Percentiles rank a stretch among this genome's conserved stretches.
Evolutionary conservation across 345 rosid species (phyloP).

Genomic region (Brassica cretica): DNA sequence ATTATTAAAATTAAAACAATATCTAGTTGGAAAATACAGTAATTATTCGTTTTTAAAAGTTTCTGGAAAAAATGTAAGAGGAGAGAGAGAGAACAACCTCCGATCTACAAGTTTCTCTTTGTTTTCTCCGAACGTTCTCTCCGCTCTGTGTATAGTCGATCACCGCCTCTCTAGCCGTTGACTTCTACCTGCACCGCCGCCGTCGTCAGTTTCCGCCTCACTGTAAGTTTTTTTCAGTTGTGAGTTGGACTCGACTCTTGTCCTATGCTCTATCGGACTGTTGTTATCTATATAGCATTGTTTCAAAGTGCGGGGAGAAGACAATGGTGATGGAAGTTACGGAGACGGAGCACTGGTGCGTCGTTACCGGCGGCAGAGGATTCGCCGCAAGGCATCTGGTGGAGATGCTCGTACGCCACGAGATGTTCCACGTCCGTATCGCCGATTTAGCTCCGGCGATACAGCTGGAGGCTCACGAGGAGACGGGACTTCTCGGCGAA

Average conservation of each 20-base stretch:
- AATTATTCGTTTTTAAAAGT: no score
- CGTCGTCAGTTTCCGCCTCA: neutral
- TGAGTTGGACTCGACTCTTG: neutral
- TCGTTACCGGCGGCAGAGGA: constrained; percentile 94
- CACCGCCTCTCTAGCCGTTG: constrained; percentile 20
- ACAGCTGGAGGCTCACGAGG: constrained; percentile 57
- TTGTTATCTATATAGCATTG: neutral
- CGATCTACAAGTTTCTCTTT: no score
- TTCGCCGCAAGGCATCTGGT: constrained; percentile 88
- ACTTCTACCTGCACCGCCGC: neutral
- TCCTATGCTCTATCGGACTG: neutral
- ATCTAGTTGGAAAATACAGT: no score
- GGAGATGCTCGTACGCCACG: constrained; percentile 65
- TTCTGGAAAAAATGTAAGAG: no score
- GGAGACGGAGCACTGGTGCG: constrained; percentile 64
- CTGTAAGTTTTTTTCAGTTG: neutral
- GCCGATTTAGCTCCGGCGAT: constrained; percentile 69
- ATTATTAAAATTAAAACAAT: no score
- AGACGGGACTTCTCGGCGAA: constrained; percentile 60
- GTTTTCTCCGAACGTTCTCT: no score
- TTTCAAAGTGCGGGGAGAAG: constrained; percentile 10
- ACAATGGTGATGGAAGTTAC: constrained; percentile 40
- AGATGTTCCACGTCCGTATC: constrained; percentile 60
- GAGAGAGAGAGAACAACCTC: no score
- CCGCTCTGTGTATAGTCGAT: neutral